These are phyloP conservation scores for Brettanomyces anomalus DNA, from an alignment of 805 yeast species.

Conservation along the genomic window DNA sequence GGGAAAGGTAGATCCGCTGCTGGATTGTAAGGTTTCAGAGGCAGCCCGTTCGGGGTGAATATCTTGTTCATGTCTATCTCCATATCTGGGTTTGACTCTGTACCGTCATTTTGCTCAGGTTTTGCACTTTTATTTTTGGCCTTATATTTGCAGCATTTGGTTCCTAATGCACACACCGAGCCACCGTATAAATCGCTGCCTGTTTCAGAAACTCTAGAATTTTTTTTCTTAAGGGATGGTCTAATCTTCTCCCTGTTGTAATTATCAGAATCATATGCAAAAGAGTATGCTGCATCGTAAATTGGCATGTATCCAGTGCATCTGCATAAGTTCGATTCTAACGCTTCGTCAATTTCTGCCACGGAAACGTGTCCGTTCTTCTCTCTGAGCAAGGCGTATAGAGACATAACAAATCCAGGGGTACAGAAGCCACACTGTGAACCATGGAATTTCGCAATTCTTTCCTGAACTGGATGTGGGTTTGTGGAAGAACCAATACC, in stretches of 20 bases:
- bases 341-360: slow-evolving; percentile 33
- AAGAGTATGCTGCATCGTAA: slow-evolving; percentile 37
- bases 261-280: slow-evolving; percentile 27
- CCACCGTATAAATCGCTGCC: slow-evolving; percentile 4
- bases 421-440: slow-evolving; percentile 45
- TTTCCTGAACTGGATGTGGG: slow-evolving; percentile 41
- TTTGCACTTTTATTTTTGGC: slow-evolving; percentile 5
- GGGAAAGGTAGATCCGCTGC: slow-evolving; percentile 35
- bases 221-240: slow-evolving; percentile 10
- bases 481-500: slow-evolving; percentile 33
- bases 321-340: slow-evolving; percentile 39
- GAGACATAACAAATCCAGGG: slow-evolving; percentile 41
- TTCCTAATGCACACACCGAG: slow-evolving; percentile 24
- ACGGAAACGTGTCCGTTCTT: slow-evolving; percentile 28
- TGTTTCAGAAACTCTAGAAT: neutral
- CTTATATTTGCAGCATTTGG: slow-evolving; percentile 28
- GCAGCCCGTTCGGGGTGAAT: slow-evolving; percentile 32
- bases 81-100: slow-evolving; percentile 2
- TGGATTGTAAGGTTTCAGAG: slow-evolving; percentile 30
- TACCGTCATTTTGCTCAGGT: slow-evolving; percentile 10
- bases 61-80: slow-evolving; percentile 26
- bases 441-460: slow-evolving; percentile 40
- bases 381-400: slow-evolving; percentile 33
- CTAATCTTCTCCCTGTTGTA: slow-evolving; percentile 18
- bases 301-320: slow-evolving; percentile 45